Evolutionary conservation across 495 filamentous ascomycete genomes (phyloP), one percentile per base, ranked within the genome.

Genomic region (Aspergillus cristatus): DNA sequence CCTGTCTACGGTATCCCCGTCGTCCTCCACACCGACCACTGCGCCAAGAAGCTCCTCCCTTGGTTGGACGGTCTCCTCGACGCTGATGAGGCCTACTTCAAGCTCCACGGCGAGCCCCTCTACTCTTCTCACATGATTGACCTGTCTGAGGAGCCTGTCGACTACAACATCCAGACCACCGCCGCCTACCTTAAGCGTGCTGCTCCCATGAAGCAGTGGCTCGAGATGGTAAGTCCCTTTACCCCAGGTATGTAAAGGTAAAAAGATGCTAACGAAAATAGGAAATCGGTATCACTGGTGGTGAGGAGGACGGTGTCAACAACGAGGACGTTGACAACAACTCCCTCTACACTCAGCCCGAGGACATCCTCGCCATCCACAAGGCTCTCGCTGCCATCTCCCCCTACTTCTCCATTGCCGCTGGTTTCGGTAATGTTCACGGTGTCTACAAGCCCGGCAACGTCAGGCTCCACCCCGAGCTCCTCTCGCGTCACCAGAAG

Each of bases 401-500:
- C 49, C 83, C 82, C 40, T 91, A 91, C 74, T 98, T 96, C 78
- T 88, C 83, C 54, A 96, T 97, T 57, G 93, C 93, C 51, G 91
- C 91, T 57, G 91, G 86, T 48, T 97, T 96, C 72, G 91, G 90
- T 54, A 99, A 99, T 62, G 90, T 97, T 20, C 93, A 99, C 74
- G 91, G 91, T 63, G 91, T 99, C 44, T 97, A 99, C 76, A 90
- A 94, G 70, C 93, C 93, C 39, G 91, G 93, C 45, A 98, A 98
- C 62, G 91, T 97, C 59, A 81, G 81, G 60, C 81, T 97, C 28
- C 87, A 94, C 67, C 91, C 91, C 34, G 86, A 93, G 68, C 77
- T 97, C 22, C 80, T 99, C 42, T 72, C 72, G 56, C 91, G 94
- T 76, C 93, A 99, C 76, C 91, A 99, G 70, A 73, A 71, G 46